phyloP scores from a whole-genome alignment of 768 basidiomycete genomes.

The Termitomyces sp. region DNA sequence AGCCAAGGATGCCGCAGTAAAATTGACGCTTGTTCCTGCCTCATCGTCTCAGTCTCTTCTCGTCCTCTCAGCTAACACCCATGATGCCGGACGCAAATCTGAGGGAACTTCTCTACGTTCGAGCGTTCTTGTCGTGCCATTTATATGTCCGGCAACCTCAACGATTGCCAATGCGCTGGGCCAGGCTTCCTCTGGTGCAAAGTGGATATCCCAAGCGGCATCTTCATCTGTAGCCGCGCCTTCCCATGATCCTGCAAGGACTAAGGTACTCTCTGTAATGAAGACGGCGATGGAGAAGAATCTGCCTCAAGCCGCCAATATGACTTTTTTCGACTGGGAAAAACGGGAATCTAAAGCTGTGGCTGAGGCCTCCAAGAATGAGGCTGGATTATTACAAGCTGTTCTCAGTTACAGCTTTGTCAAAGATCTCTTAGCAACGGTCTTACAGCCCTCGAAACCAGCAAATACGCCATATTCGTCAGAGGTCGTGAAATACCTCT shows the following conservation, averaged over 20 bases:
- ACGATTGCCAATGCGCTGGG: constrained; percentile 41
- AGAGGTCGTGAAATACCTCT: constrained; percentile 53
- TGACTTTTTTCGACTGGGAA: constrained; percentile 62
- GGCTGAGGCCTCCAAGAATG: constrained; percentile 3
- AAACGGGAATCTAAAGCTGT: constrained; percentile 27
- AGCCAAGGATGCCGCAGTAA: constrained; percentile 24
- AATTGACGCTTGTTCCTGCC: constrained; percentile 28
- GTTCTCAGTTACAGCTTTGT: constrained; percentile 48
- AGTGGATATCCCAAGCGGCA: constrained; percentile 8
- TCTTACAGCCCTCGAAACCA: constrained; percentile 41
- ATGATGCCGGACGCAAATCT: constrained; percentile 16
- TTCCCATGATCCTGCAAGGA: constrained; percentile 14
- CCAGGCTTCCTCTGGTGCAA: constrained; percentile 12
- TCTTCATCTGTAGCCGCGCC: background rate
- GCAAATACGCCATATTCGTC: constrained; percentile 45
- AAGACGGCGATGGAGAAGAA: constrained; percentile 25
- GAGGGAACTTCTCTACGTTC: constrained; percentile 36
- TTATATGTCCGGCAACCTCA: constrained; percentile 48
- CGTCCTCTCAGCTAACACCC: constrained; percentile 37
- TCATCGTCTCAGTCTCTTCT: constrained; percentile 49
- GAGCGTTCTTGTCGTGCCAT: constrained; percentile 57
- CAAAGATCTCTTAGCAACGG: constrained; percentile 49
- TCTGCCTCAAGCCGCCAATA: constrained; percentile 49
- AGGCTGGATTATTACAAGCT: background rate
- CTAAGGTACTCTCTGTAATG: constrained; percentile 22